Conservation (phyloP, 306 rosid species). For the Trichosanthes cucumerina region DNA sequence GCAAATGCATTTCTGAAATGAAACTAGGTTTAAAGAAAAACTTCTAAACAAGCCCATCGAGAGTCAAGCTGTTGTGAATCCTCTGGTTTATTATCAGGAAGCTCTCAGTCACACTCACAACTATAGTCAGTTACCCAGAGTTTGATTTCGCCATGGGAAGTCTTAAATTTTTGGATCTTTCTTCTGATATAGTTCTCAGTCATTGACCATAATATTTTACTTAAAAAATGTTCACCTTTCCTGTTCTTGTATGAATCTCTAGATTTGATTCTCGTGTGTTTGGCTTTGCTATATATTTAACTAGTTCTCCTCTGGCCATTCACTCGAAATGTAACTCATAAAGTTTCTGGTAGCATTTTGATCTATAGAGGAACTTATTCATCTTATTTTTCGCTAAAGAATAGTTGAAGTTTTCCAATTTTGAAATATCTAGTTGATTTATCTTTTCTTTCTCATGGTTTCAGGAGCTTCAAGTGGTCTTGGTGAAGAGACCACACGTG, state of each 20-base stretch:
- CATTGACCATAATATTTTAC: neutral
- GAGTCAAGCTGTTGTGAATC: neutral
- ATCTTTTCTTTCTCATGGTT: slow-evolving; percentile 4
- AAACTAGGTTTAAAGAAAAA: neutral
- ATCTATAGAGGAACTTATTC: neutral
- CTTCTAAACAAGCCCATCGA: neutral
- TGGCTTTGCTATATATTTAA: neutral
- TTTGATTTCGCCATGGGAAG: neutral
- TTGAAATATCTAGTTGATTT: neutral
- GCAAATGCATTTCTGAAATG: neutral
- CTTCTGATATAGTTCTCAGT: neutral
- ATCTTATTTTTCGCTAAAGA: neutral
- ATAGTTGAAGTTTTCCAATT: neutral
- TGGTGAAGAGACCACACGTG: slow-evolving; percentile 49
- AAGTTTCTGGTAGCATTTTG: neutral
- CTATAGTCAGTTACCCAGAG: neutral
- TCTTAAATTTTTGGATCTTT: neutral
- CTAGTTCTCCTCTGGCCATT: neutral
- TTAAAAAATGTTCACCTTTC: neutral
- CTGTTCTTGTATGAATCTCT: neutral
- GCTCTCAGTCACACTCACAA: neutral
- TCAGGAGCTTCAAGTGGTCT: slow-evolving; percentile 77
- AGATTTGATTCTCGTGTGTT: neutral
- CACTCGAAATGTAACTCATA: neutral
- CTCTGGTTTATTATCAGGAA: neutral